Evolutionary conservation across 208 protist species (phyloP).

Genomic region (Trypanosoma cruzi): DNA sequence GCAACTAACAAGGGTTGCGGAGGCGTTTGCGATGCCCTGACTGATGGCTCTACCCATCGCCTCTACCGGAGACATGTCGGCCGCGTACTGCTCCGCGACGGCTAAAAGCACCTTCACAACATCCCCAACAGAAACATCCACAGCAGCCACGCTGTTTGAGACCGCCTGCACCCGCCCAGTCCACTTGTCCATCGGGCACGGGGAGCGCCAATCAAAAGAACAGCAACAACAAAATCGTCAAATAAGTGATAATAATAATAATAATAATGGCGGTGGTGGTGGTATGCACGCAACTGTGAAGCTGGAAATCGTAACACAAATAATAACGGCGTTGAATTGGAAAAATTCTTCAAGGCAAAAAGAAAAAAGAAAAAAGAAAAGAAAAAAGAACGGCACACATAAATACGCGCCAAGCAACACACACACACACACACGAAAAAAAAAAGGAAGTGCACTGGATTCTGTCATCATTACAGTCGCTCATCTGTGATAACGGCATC

Average conservation of each 20-base stretch:
- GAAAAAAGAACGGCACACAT: background rate
- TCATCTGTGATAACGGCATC: background rate
- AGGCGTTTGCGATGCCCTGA: constrained; percentile 24
- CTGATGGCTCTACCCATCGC: constrained; percentile 17
- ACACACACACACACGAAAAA: background rate
- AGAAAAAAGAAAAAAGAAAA: background rate
- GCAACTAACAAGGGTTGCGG: constrained; percentile 40
- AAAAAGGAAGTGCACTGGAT: too few species aligned
- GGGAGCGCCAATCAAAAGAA: too few species aligned
- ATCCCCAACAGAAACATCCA: background rate
- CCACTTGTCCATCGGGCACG: constrained; percentile 23
- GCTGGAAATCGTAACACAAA: background rate
- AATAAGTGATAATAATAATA: background rate
- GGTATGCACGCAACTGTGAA: background rate
- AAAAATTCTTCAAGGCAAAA: background rate
- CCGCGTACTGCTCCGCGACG: background rate
- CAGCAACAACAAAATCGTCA: background rate
- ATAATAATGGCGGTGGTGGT: too few species aligned
- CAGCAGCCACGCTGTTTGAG: constrained; percentile 4
- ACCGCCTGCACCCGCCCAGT: constrained; percentile 9
- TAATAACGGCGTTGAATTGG: background rate
- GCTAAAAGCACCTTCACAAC: constrained; percentile 7
- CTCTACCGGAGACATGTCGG: background rate
- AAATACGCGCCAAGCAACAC: background rate
- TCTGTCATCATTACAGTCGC: too few species aligned